Percentiles rank a stretch among this genome's conserved stretches.
Conservation (phyloP, 805 yeast genomes). For the Metschnikowia lochheadii region DNA sequence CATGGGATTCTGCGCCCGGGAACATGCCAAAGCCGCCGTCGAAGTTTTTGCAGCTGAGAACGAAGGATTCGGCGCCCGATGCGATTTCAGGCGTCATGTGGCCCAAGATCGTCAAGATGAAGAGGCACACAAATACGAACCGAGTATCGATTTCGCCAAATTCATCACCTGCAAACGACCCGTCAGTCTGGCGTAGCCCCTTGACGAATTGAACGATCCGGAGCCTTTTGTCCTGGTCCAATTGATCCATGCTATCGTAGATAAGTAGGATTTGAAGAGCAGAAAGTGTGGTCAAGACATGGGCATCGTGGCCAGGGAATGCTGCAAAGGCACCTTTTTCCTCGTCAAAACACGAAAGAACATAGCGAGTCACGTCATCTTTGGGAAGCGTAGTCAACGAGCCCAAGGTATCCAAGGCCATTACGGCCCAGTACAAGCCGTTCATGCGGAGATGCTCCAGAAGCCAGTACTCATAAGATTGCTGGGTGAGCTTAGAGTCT, state of each 20-base stretch:
- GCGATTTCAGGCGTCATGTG: conserved; percentile 51
- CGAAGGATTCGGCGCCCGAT: conserved; percentile 61
- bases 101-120: conserved; percentile 66
- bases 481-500: conserved; percentile 32
- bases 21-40: conserved; percentile 95
- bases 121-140: conserved; percentile 79
- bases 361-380: conserved; percentile 62
- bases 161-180: conserved; percentile 84
- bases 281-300: conserved; percentile 76
- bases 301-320: conserved; percentile 85
- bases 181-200: conserved; percentile 51
- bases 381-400: conserved; percentile 52
- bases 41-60: conserved; percentile 72
- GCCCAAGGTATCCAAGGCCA: conserved; percentile 62
- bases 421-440: conserved; percentile 94
- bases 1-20: conserved; percentile 94
- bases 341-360: conserved; percentile 58
- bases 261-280: conserved; percentile 78
- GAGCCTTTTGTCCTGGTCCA: conserved; percentile 28
- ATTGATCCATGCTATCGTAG: conserved; percentile 46
- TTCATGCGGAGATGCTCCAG: conserved; percentile 86
- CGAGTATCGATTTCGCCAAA: conserved; percentile 94
- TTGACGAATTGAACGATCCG: conserved; percentile 25
- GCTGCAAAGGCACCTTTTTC: conserved; percentile 82
- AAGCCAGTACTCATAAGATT: conserved; percentile 76